Evolutionary conservation across 805 yeast genomes (phyloP).

Genomic region (Spathaspora hagerdaliae): DNA sequence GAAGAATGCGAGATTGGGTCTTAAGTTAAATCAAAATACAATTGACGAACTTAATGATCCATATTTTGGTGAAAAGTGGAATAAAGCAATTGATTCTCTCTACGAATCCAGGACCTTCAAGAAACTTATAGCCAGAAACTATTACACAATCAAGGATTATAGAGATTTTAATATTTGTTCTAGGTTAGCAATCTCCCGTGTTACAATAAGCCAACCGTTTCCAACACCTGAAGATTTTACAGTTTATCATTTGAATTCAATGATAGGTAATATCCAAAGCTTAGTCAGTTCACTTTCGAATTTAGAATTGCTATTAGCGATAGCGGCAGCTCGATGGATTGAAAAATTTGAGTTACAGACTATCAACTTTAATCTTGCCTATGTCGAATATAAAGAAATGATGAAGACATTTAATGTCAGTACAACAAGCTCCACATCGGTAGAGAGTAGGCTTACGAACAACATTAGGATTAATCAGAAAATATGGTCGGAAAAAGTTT

Average conservation of each 20-base stretch:
- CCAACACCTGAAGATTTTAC: constrained; percentile 18
- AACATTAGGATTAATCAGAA: constrained; percentile 39
- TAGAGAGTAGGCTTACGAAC: constrained; percentile 32
- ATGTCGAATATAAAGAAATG: constrained; percentile 67
- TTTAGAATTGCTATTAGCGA: constrained; percentile 64
- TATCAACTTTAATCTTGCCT: constrained; percentile 74
- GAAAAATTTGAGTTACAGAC: constrained; percentile 52
- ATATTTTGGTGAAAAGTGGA: constrained; percentile 40
- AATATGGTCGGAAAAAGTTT: constrained; percentile 56
- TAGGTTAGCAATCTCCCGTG: constrained; percentile 36
- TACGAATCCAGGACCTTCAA: constrained; percentile 16
- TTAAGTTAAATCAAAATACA: constrained; percentile 22
- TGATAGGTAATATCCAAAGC: constrained; percentile 21
- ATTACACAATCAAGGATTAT: constrained; percentile 55
- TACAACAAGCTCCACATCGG: constrained; percentile 21
- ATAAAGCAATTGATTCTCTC: constrained; percentile 31
- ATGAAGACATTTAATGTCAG: constrained; percentile 40
- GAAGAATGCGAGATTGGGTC: constrained; percentile 39
- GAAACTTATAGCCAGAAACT: constrained; percentile 33
- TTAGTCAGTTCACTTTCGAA: constrained; percentile 48
- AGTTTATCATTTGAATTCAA: constrained; percentile 10
- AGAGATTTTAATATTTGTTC: constrained; percentile 44
- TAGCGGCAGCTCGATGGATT: constrained; percentile 72
- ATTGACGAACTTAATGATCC: constrained; percentile 12
- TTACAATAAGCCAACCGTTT: constrained; percentile 20